phyloP scores from a whole-genome alignment of 2,329 filamentous ascomycete genomes.

The Diplodia seriata region DNA sequence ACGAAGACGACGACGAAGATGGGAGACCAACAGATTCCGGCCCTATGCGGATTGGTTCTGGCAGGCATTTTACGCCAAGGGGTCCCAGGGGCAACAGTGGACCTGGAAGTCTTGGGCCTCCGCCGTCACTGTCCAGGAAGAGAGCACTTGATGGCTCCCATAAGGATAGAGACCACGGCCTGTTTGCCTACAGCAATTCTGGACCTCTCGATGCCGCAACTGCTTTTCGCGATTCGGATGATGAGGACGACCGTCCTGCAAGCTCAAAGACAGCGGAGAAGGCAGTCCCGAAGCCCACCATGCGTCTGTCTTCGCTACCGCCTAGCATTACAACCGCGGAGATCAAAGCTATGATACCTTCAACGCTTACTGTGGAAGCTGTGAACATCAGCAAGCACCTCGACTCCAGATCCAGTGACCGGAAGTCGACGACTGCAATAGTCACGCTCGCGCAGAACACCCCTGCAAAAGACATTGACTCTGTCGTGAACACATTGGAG shows the following conservation, averaged over 20 bases:
- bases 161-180: slow-evolving; percentile 41
- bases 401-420: slow-evolving; percentile 63
- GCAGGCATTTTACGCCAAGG: slow-evolving; percentile 65
- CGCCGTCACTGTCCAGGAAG: slow-evolving; percentile 52
- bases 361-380: slow-evolving; percentile 70
- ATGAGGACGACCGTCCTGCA: slow-evolving; percentile 52
- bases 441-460: slow-evolving; percentile 82
- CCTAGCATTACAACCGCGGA: slow-evolving; percentile 59
- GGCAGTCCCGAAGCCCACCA: slow-evolving; percentile 60
- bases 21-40: slow-evolving; percentile 34
- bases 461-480: slow-evolving; percentile 81
- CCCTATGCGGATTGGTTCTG: slow-evolving; percentile 5
- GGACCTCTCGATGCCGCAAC: slow-evolving; percentile 44
- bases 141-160: slow-evolving; percentile 52
- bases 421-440: slow-evolving; percentile 77
- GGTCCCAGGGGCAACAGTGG: slow-evolving; percentile 54
- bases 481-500: slow-evolving; percentile 76
- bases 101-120: slow-evolving; percentile 56
- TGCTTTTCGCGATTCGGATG: slow-evolving; percentile 51
- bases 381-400: slow-evolving; percentile 71
- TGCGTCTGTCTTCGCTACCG: slow-evolving; percentile 62
- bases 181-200: slow-evolving; percentile 51
- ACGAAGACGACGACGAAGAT: slow-evolving; percentile 50
- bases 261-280: slow-evolving; percentile 54
- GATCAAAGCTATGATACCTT: slow-evolving; percentile 57